Conservation (phyloP, 805 yeast genomes). For the Ogataea trehalophila region DNA sequence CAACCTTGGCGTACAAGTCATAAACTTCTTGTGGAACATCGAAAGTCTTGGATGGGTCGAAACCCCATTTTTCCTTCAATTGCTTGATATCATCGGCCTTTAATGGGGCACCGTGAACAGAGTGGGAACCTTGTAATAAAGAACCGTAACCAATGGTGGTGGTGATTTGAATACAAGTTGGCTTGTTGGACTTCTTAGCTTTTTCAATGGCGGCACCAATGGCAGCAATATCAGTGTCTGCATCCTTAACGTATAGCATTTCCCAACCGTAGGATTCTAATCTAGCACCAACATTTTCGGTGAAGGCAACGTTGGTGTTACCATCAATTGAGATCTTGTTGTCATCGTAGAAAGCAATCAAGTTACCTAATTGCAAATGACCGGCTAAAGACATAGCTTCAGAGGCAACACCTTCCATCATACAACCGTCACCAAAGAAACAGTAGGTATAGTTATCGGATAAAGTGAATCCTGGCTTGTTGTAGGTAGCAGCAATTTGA, state of each 20-base stretch:
- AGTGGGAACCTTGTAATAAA: constrained; percentile 72
- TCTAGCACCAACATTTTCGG: constrained; percentile 84
- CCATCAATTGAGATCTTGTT: constrained; percentile 97
- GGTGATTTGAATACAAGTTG: constrained; percentile 80
- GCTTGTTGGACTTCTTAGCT: constrained; percentile 82
- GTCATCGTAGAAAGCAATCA: constrained; percentile 94
- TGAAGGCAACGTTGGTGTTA: constrained; percentile 80
- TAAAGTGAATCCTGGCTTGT: constrained; percentile 74
- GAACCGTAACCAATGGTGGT: constrained; percentile 97
- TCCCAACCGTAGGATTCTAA: constrained; percentile 96
- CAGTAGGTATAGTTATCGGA: constrained; percentile 73
- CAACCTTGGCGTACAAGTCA: constrained; percentile 56
- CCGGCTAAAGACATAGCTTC: constrained; percentile 96
- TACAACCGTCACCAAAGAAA: constrained; percentile 95
- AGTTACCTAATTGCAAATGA: constrained; percentile 87
- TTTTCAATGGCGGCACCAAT: constrained; percentile 67
- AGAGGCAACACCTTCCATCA: constrained; percentile 95
- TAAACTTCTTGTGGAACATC: constrained; percentile 79
- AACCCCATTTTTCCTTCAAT: constrained; percentile 78
- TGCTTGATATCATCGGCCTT: constrained; percentile 89
- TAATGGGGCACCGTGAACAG: constrained; percentile 95
- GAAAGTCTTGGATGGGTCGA: constrained; percentile 79
- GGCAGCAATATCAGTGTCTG: constrained; percentile 71
- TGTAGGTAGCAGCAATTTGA: constrained; percentile 87
- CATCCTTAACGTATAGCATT: constrained; percentile 68